Base-by-base conservation (phyloP, 768 basidiomycete species). In the Piloderma croceum region DNA sequence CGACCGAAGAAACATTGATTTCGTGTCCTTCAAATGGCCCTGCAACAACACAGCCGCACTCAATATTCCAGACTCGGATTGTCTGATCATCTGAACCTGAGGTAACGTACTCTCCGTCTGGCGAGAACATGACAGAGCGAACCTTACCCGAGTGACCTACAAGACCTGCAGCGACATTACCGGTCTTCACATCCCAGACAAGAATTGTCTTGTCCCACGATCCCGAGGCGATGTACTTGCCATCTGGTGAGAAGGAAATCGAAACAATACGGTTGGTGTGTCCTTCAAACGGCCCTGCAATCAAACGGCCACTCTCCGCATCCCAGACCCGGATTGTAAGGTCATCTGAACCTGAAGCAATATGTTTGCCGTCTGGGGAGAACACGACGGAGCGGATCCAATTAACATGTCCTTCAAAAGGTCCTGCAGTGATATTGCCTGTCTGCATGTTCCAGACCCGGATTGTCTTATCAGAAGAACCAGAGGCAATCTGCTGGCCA, bases 81-180 rank as follows among this genome's bases (percentile, higher is more conserved):
- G 40, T 33, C 6, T 36, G n/a, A 15, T 47, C 49, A 36, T 34
- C 4, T 20, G 61, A 62, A 18, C 45, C 42, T 4, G 42, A 44
- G 9, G 21, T 42, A 15, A 52, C 40, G 24, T 40, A 32, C n/a
- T 7, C 42, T 13, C 41, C 45, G 6, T 46, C 39, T 7, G 51
- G 42, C 4, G 51, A 52, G 21, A 44, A 31, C 10, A 32, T 45
- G 2, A 52, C 42, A 31, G 43, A 23, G 6, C 12, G n/a, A 7
- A 47, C 38, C 12, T 2, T n/a, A 7, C 13, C 12, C n/a, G 34
- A 27, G 5, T 22, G 21, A 13, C 34, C 24, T 10, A 10, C 18
- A 20, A 21, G 39, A 6, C 21, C n/a, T 12, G 15, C 31, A 7
- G 34, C 12, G 19, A 20, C 11, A 19, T 10, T 22, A 12, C 39